These are phyloP conservation scores for Tirmania nivea DNA, from an alignment of 495 filamentous ascomycete species.

Conservation along the genomic window DNA sequence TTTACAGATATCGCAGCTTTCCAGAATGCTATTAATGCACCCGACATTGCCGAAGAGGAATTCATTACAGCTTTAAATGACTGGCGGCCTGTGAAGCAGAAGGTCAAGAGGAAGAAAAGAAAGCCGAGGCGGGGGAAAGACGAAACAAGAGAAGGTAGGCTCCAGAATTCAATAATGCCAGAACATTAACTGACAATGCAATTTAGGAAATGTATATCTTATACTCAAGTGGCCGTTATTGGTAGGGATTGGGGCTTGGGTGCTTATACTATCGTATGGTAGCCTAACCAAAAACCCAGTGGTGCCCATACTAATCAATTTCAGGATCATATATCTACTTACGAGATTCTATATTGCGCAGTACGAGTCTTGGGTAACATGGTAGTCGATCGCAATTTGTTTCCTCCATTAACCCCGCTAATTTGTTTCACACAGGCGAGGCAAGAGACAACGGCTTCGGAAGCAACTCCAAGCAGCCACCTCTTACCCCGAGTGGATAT, in stretches of 20 bases:
- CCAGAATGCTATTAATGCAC: slow-evolving; percentile 32
- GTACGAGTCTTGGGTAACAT: slow-evolving; percentile 60
- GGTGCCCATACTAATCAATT: background rate
- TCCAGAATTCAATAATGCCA: background rate
- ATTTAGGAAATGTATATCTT: slow-evolving; percentile 52
- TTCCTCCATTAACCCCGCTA: too few relatives aligned
- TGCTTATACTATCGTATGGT: slow-evolving; percentile 31
- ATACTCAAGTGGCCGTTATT: slow-evolving; percentile 84
- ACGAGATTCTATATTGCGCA: slow-evolving; percentile 74
- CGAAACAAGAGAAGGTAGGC: slow-evolving; percentile 53
- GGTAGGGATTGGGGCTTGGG: slow-evolving; percentile 55
- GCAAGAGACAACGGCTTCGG: slow-evolving; percentile 46
- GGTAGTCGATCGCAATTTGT: slow-evolving; percentile 18
- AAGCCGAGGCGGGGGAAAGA: slow-evolving; percentile 39
- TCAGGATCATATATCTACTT: slow-evolving; percentile 46
- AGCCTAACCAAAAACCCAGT: background rate
- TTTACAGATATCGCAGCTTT: slow-evolving; percentile 31
- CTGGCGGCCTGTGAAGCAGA: slow-evolving; percentile 59
- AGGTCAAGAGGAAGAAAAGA: slow-evolving; percentile 28
- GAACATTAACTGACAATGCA: background rate
- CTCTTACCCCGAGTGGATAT: slow-evolving; percentile 63
- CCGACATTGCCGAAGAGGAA: slow-evolving; percentile 28
- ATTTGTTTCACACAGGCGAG: slow-evolving; percentile 21
- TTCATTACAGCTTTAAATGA: slow-evolving; percentile 62
- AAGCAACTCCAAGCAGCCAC: slow-evolving; percentile 43